Evolutionary conservation across 306 rosid species (phyloP), one percentile per base, ranked within the genome.

Genomic region (Lathyrus sativus): DNA sequence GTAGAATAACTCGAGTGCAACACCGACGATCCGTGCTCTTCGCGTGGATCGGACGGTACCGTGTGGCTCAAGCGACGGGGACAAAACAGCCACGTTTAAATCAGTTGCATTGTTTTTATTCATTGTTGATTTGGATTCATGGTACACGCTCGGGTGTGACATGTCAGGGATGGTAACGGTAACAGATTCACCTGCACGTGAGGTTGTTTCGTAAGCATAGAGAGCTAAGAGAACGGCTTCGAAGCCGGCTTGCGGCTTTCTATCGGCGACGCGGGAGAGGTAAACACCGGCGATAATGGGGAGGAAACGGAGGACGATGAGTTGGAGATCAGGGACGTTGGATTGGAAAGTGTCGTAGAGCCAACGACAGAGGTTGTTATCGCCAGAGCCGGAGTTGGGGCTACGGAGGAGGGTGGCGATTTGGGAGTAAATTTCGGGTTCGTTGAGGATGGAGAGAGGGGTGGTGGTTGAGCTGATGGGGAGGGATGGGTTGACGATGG

Each of bases 291-390:
- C 74, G 19, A 92, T 63, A 11, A 74, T 17, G 3, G 98, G 98
- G 6, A 89, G 57, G 86, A 83, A 88, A 61, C 88, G 80, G 64
- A 89, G 92, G 80, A 88, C 87, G 8, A 82, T 53, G 57, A 89
- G 91, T 11, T 88, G 90, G 74, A 89, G 93, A 6, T 74, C 80
- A 0, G 84, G 38, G 58, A 83, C 75, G 13, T 58, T 69, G 7
- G 85, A 84, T 71, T 89, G 98, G 84, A 92, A 87, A 37, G 93
- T 78, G 70, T 92, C 96, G 54, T 89, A 92, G 49, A 92, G 91
- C 98, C 98, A 89, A 0, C 91, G 89, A 53, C 96, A 92, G 60
- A 89, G 87, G 49, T 79, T 74, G 85, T 88, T 84, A 66, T 87
- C 86, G 35, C 95, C 88, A 13, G 88, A 31, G 60, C 96, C 95